Evolutionary conservation across 2,329 filamentous ascomycete genomes (phyloP), one percentile per base, ranked within the genome.

Genomic region (Coniochaeta hoffmannii): DNA sequence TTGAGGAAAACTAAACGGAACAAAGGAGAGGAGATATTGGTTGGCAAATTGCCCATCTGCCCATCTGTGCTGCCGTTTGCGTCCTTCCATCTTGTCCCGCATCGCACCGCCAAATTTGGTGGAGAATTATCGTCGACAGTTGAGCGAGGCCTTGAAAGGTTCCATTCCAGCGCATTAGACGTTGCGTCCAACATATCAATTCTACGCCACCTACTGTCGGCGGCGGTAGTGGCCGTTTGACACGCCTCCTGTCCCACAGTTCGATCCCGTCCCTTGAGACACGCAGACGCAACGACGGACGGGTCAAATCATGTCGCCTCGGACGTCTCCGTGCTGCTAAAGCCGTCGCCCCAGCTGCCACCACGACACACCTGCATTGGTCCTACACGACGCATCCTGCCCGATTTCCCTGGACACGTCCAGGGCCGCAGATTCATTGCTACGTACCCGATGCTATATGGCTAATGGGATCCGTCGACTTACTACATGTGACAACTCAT

Each of bases 401-500:
- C 53, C 46, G 53, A 55, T 15, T 54, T 46, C 41, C n/a, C n/a
- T n/a, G n/a, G n/a, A n/a, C 53, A 41, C 53, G 50, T 58, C 44
- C 19, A 49, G 54, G 44, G 53, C 55, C 55, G 55, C 58, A 56
- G 49, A 54, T 57, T 55, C 41, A 8, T 19, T 46, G 41, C 41
- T 46, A 46, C 41, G 41, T 46, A 46, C 24, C 41, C 24, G 41
- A 46, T 46, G 19, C 41, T 46, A 46, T 46, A 46, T 46, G 41
- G 41, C 41, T 46, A 46, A 46, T 28, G 19, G 38, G 24, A 17
- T 28, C 41, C 41, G 24, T 46, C 41, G n/a, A 46, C 41, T 28
- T 15, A 46, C 59, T 57, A 60, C 59, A 61, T 59, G 59, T 64
- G 62, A 56, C 56, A 61, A 60, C 35, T 57, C 61, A 53, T 59